Conservation (phyloP, 2,329 filamentous ascomycete genomes). For the Furcasterigmium furcatum region DNA sequence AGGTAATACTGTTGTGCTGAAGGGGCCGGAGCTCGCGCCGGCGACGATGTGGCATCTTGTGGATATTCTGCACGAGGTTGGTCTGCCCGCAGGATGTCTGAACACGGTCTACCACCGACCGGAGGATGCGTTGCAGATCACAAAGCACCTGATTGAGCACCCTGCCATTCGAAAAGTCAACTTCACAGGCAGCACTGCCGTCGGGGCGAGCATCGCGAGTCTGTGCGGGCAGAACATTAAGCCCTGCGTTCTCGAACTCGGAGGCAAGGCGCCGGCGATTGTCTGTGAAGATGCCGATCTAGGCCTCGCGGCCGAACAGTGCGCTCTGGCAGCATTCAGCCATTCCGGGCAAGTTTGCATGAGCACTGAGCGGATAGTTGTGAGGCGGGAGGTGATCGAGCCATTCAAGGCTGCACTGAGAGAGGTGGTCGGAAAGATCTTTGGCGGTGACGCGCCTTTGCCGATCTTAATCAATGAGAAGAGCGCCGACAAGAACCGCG, state of each 20-base stretch:
- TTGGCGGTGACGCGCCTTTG: slow-evolving; percentile 61
- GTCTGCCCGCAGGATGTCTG: slow-evolving; percentile 70
- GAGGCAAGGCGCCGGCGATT: slow-evolving; percentile 77
- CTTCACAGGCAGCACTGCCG: slow-evolving; percentile 75
- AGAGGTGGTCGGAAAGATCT: slow-evolving; percentile 37
- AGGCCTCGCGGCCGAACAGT: slow-evolving; percentile 64
- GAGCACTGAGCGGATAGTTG: slow-evolving; percentile 72
- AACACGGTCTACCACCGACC: slow-evolving; percentile 68
- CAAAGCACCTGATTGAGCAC: slow-evolving; percentile 63
- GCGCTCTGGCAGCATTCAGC: slow-evolving; percentile 67
- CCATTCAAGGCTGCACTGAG: slow-evolving; percentile 42
- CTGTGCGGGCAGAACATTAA: slow-evolving; percentile 73
- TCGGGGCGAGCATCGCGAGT: slow-evolving; percentile 70
- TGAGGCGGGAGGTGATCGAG: slow-evolving; percentile 43
- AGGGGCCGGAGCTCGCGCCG: slow-evolving; percentile 67
- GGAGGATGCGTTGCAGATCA: slow-evolving; percentile 64
- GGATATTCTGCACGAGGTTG: slow-evolving; percentile 66
- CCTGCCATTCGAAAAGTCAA: slow-evolving; percentile 74
- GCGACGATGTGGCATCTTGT: slow-evolving; percentile 61
- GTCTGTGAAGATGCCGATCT: slow-evolving; percentile 79
- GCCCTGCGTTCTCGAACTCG: slow-evolving; percentile 76
- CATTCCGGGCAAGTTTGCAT: slow-evolving; percentile 83
- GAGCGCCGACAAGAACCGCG: slow-evolving; percentile 59
- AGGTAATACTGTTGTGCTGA: slow-evolving; percentile 75
- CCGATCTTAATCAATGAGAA: slow-evolving; percentile 68